phyloP scores from a whole-genome alignment of 2,329 filamentous ascomycete genomes.

The Colletotrichum brevisporum region DNA sequence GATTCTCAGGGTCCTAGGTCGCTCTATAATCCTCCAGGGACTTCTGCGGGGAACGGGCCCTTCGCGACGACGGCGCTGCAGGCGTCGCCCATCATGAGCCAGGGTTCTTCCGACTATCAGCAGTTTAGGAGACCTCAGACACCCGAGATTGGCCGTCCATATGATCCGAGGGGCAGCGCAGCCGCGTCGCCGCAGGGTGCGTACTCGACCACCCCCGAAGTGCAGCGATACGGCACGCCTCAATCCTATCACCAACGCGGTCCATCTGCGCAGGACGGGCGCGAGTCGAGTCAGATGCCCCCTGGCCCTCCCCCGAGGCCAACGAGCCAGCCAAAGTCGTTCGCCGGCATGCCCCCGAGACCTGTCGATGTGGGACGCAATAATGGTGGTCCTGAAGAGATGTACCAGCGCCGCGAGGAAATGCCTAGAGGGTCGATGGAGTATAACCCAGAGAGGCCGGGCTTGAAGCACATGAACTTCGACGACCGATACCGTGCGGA shows the following conservation, averaged over 20 bases:
- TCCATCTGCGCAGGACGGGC: conserved; percentile 63
- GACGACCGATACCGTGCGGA: conserved; percentile 69
- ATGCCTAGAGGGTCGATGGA: conserved; percentile 55
- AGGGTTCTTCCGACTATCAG: conserved; percentile 70
- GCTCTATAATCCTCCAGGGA: conserved; percentile 59
- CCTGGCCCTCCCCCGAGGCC: conserved; percentile 60
- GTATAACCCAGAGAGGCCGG: conserved; percentile 67
- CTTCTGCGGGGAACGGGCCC: conserved; percentile 55
- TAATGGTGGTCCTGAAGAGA: conserved; percentile 53
- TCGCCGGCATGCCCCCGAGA: conserved; percentile 59
- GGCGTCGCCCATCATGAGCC: conserved; percentile 69
- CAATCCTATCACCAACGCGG: conserved; percentile 65
- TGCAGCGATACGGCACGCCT: conserved; percentile 72
- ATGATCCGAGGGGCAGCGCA: conserved; percentile 62
- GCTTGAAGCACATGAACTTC: conserved; percentile 59
- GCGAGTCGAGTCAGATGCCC: conserved; percentile 54
- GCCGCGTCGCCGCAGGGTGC: conserved; percentile 64
- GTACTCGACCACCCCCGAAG: conserved; percentile 70
- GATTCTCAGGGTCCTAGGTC: conserved; percentile 57
- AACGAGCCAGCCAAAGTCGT: conserved; percentile 67
- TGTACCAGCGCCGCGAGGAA: conserved; percentile 67
- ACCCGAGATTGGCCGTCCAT: conserved; percentile 75
- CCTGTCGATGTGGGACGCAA: conserved; percentile 62
- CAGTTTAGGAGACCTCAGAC: conserved; percentile 78
- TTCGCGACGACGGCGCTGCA: conserved; percentile 64